These are phyloP conservation scores for Avena eriantha DNA, from an alignment of 176 grass and related monocot genomes.

Conservation along the genomic window DNA sequence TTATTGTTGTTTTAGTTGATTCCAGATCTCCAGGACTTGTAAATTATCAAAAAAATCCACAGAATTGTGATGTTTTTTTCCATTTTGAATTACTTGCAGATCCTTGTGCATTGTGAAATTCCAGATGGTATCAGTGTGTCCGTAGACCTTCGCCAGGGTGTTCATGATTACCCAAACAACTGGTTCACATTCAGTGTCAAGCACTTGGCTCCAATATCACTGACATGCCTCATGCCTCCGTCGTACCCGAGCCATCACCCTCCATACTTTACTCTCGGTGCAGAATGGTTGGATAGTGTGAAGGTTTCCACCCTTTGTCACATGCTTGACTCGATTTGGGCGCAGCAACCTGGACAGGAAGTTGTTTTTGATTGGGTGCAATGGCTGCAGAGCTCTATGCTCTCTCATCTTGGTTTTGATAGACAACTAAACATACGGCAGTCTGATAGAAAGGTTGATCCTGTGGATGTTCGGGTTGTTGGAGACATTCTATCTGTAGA, in stretches of 20 bases:
- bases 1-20: not conserved
- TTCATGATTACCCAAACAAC: slow-evolving; percentile 15
- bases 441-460: slow-evolving; percentile 14
- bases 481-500: slow-evolving; percentile 34
- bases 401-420: slow-evolving; percentile 63
- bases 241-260: slow-evolving; percentile 63
- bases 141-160: slow-evolving; percentile 18
- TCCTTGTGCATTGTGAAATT: slow-evolving; percentile 43
- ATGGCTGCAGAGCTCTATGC: slow-evolving; percentile 55
- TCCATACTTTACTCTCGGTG: slow-evolving; percentile 53
- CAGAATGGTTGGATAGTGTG: slow-evolving; percentile 46
- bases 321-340: slow-evolving; percentile 62
- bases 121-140: slow-evolving; percentile 45
- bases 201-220: slow-evolving; percentile 50
- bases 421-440: slow-evolving; percentile 40
- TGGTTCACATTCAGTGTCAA: slow-evolving; percentile 46
- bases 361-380: slow-evolving; percentile 64
- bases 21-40: not conserved
- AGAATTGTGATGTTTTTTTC: not conserved
- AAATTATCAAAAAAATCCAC: not conserved
- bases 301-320: slow-evolving; percentile 60
- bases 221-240: slow-evolving; percentile 62
- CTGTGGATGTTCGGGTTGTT: slow-evolving; percentile 41
- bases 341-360: slow-evolving; percentile 55
- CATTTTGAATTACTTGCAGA: slow-evolving; percentile 28